Percentiles rank a stretch among this genome's conserved stretches.
These are phyloP conservation scores for Xylaria sp. DNA, from an alignment of 2,329 filamentous ascomycete genomes.

Conservation along the genomic window DNA sequence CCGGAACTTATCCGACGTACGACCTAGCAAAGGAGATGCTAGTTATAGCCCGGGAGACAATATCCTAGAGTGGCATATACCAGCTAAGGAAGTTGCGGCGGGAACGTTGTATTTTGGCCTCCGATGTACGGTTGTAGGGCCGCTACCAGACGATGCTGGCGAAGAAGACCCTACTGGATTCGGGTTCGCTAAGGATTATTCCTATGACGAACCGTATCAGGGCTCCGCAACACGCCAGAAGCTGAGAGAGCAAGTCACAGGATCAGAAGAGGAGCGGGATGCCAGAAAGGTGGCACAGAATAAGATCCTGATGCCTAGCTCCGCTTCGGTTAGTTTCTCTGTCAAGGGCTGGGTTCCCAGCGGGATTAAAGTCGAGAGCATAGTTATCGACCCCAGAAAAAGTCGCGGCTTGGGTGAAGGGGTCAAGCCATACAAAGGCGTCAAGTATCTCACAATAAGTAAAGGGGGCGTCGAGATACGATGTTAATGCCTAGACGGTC, in stretches of 20 bases:
- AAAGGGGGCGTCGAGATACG: conserved; percentile 72
- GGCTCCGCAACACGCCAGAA: conserved; percentile 53
- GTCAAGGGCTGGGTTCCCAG: conserved; percentile 76
- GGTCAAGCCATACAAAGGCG: conserved; percentile 95
- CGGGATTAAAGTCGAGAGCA: conserved; percentile 74
- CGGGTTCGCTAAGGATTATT: conserved; percentile 63
- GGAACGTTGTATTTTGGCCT: conserved; percentile 77
- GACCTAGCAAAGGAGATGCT: conserved; percentile 84
- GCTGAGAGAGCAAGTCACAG: conserved; percentile 47
- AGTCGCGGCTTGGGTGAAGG: conserved; percentile 87
- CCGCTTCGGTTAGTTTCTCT: conserved; percentile 77
- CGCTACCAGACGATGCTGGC: conserved; percentile 60
- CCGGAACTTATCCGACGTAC: conserved; percentile 84
- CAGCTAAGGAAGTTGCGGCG: conserved; percentile 77
- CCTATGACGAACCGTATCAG: conserved; percentile 69
- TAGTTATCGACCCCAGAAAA: conserved; percentile 78
- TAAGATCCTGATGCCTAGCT: conserved; percentile 82
- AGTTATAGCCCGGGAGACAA: conserved; percentile 79
- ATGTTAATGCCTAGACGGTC: conserved; percentile 56
- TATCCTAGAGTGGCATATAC: conserved; percentile 84
- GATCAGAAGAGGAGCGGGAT: conserved; percentile 60
- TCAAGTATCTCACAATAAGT: conserved; percentile 91
- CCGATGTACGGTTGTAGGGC: conserved; percentile 82
- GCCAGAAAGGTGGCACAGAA: conserved; percentile 72
- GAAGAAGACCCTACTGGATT: conserved; percentile 62